Evolutionary conservation across 495 filamentous ascomycete genomes (phyloP).

Genomic region (Collariella sp.): DNA sequence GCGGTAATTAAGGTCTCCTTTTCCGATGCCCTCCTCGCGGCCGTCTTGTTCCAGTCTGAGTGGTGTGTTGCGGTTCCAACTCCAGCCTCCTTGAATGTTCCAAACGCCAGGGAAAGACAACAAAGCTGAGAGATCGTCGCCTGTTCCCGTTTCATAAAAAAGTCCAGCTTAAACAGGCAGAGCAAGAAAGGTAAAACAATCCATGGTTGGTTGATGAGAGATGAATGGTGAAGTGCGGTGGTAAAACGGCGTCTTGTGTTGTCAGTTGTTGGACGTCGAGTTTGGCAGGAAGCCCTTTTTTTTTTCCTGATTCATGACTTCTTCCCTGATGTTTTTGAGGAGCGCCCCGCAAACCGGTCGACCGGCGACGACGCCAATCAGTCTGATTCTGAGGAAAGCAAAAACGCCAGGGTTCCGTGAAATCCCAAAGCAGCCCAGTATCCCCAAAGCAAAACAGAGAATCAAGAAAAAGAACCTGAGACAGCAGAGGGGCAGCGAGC

Average conservation of each 20-base stretch:
- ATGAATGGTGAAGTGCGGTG: constrained; percentile 5
- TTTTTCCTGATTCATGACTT: constrained; percentile 6
- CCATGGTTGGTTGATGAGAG: constrained; percentile 19
- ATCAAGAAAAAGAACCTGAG: constrained; percentile 13
- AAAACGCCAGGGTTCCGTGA: constrained; percentile 18
- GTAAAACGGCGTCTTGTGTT: constrained; percentile 7
- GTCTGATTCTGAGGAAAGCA: constrained; percentile 6
- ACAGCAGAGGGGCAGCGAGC: constrained; percentile 17
- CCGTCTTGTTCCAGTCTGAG: constrained; percentile 18
- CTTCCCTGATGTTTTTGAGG: constrained; percentile 10
- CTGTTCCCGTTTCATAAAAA: constrained; percentile 9
- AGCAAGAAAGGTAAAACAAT: constrained; percentile 16
- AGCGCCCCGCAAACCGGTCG: constrained; percentile 18
- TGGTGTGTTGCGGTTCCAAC: constrained; percentile 12
- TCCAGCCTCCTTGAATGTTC: constrained; percentile 8
- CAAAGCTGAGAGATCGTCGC: constrained; percentile 14
- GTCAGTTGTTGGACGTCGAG: constrained; percentile 5
- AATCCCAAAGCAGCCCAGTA: constrained; percentile 21
- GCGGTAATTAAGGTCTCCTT: background rate
- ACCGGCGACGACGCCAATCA: constrained; percentile 20
- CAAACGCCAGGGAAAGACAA: constrained; percentile 13
- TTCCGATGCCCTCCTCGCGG: background rate
- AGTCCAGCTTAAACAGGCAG: constrained; percentile 11
- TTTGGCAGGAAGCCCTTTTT: background rate
- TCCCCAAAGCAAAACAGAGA: constrained; percentile 18